Base-by-base conservation (phyloP, 2,329 filamentous ascomycete genomes). In the Aspergillus fijiensis region DNA sequence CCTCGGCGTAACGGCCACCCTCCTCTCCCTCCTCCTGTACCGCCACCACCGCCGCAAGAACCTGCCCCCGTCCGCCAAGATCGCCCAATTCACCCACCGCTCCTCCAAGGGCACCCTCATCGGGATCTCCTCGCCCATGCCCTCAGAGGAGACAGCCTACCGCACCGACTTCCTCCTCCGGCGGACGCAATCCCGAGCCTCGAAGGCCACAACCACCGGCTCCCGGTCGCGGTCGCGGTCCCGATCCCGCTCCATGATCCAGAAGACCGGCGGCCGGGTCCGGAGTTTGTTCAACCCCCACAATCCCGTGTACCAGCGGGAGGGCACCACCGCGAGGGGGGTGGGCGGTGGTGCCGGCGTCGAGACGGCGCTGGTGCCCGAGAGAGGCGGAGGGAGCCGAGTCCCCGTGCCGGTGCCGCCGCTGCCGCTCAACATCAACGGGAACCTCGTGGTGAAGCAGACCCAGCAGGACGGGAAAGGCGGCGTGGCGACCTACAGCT, bases 1-100 rank as follows among this genome's bases (percentile, higher is more conserved):
- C 79, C 39, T 80, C 76, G 69, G 39, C 39, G 39, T 45, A 19
- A 45, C 16, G 4, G 39, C 39, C 39, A 45, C 84, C 84, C 39
- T 85, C 82, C 64, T 81, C 74, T 71, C 87, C 58, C 66, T 74
- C 42, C 70, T 74, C 57, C 77, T 73, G 63, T 65, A 78, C 56
- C 71, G 77, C 52, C 70, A 72, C 45, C 62, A 66, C 23, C 60
- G 64, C 54, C 62, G 66, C 42, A 62, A 60, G 5, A 67, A 68
- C 29, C 55, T 35, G 7, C 61, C 65, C 12, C 54, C 60, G 3
- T 52, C 60, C 3, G 57, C 63, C 5, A 76, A 73, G 50, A 35
- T 67, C 7, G 54, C 66, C 1, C 64, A 70, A 25, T 67, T 72
- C 50, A 72, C 72, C 27, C 67, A 72, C 49, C 71, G 71, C 33